These are phyloP conservation scores for Eragrostis tef DNA, from an alignment of 202 grass and related monocot genomes.

Conservation along the genomic window DNA sequence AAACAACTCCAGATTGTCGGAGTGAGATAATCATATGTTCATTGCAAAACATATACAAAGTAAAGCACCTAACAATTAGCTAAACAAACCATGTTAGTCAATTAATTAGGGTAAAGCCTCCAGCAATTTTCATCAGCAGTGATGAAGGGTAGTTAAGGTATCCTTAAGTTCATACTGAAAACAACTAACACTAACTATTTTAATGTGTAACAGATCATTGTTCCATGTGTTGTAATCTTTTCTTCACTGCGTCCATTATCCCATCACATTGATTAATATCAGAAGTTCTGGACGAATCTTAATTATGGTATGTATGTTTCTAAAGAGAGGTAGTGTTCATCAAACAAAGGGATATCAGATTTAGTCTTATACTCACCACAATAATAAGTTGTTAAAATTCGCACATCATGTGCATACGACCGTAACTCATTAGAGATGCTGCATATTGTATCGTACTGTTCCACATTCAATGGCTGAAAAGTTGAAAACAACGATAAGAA, in stretches of 20 bases:
- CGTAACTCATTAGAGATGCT: conserved; percentile 87
- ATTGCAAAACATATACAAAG: conserved; percentile 36
- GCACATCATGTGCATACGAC: conserved; percentile 78
- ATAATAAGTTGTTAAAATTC: conserved; percentile 95
- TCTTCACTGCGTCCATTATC: conserved; percentile 4
- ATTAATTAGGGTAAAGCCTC: conserved; percentile 17
- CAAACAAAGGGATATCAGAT: background rate
- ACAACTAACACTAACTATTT: too few relatives aligned
- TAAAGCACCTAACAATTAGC: conserved; percentile 1
- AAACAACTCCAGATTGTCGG: background rate
- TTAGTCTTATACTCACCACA: conserved; percentile 63
- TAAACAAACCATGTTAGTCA: background rate
- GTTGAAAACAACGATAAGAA: conserved; percentile 49
- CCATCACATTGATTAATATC: conserved; percentile 21
- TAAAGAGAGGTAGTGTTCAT: background rate
- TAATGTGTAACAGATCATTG: background rate
- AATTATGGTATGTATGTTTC: conserved; percentile 5
- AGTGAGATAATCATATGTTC: conserved; percentile 11
- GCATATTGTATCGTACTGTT: conserved; percentile 84
- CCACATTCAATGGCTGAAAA: conserved; percentile 86
- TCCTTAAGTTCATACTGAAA: background rate
- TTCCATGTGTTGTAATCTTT: background rate
- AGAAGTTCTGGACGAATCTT: background rate
- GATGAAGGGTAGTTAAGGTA: conserved; percentile 20
- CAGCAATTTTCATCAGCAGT: background rate